phyloP scores from a whole-genome alignment of 805 yeast species.

The Kuraishia capsulata region DNA sequence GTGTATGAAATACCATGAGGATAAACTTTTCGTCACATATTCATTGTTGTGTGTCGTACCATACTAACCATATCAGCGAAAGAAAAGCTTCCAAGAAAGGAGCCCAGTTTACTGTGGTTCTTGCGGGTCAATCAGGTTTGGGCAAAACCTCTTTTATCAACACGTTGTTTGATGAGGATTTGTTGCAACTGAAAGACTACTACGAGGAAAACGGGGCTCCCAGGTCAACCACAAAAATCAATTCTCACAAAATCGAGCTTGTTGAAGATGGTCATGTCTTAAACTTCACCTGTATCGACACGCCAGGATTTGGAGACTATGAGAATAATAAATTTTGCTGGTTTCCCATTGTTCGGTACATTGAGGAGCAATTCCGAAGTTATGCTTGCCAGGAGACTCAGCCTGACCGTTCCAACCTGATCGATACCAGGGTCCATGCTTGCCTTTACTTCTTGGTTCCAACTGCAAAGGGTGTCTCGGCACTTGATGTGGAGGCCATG shows the following conservation, averaged over 20 bases:
- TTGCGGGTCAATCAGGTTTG: constrained; percentile 80
- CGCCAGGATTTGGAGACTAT: constrained; percentile 70
- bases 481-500: constrained; percentile 68
- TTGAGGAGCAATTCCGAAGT: constrained; percentile 70
- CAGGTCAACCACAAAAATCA: constrained; percentile 22
- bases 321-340: constrained; percentile 60
- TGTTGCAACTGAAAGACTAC: constrained; percentile 17
- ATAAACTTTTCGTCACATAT: no score
- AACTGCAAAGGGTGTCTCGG: constrained; percentile 47
- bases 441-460: constrained; percentile 80
- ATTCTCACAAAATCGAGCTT: constrained; percentile 36
- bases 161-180: constrained; percentile 56
- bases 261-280: constrained; percentile 52
- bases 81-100: constrained; percentile 40
- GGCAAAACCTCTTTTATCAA: constrained; percentile 80
- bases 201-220: constrained; percentile 24
- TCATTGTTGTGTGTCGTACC: no score
- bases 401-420: constrained; percentile 43
- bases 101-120: constrained; percentile 69
- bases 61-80: neutral
- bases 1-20: neutral
- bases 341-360: constrained; percentile 59
- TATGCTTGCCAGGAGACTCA: constrained; percentile 72
- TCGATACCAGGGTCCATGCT: constrained; percentile 71
- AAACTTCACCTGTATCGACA: constrained; percentile 55